Percentiles rank a stretch among this genome's conserved stretches.
phyloP scores from a whole-genome alignment of 192 early-diverging fungal species.

The Chytriomyces hyalinus region DNA sequence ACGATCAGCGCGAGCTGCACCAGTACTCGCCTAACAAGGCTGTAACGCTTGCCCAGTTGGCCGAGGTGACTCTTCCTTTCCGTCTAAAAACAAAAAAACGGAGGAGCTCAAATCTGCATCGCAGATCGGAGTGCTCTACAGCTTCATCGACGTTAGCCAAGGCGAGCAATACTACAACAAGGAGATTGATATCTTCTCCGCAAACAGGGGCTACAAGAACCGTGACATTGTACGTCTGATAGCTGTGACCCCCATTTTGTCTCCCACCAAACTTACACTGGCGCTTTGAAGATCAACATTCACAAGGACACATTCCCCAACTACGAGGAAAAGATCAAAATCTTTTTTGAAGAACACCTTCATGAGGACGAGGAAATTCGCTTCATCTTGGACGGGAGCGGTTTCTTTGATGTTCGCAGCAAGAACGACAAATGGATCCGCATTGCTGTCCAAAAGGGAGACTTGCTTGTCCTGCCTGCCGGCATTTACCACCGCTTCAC shows the following conservation, averaged over 20 bases:
- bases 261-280: neutral
- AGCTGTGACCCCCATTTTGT: neutral
- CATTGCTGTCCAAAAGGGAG: constrained; percentile 72
- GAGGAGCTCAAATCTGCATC: neutral
- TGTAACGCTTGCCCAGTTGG: constrained; percentile 72
- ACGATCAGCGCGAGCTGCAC: constrained; percentile 53
- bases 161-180: constrained; percentile 49
- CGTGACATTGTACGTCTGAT: constrained; percentile 69
- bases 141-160: constrained; percentile 59
- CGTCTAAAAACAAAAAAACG: neutral
- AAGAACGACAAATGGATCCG: constrained; percentile 85
- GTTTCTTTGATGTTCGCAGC: constrained; percentile 81
- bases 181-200: constrained; percentile 70
- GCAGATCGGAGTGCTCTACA: constrained; percentile 77
- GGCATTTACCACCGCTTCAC: constrained; percentile 98
- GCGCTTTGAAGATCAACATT: constrained; percentile 73
- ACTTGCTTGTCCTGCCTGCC: constrained; percentile 90
- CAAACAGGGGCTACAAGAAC: constrained; percentile 87
- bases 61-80: constrained; percentile 3
- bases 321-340: constrained; percentile 93
- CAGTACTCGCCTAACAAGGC: constrained; percentile 67
- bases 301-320: constrained; percentile 79
- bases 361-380: constrained; percentile 85
- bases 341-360: constrained; percentile 84
- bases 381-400: constrained; percentile 87